Conservation (phyloP, 192 early-diverging fungal species). For the Umbelopsis isabellina region DNA sequence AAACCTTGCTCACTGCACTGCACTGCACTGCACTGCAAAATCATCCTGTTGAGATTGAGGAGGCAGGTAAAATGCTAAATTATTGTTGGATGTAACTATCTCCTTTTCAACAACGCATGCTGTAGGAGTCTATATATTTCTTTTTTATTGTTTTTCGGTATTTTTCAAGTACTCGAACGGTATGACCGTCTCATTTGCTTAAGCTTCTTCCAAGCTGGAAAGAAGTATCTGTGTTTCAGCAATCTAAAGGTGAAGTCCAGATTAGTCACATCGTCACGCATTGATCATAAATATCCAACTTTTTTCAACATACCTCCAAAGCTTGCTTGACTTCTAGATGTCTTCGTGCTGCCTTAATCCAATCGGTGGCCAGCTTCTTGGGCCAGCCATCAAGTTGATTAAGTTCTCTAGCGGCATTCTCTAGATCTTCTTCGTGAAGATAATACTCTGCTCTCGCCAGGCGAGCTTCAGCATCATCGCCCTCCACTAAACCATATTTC, state of each 20-base stretch:
- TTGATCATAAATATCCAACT: neutral
- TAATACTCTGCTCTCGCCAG: constrained; percentile 78
- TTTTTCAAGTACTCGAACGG: neutral
- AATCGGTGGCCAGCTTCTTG: constrained; percentile 82
- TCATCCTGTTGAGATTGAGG: no score
- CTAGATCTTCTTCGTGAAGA: constrained; percentile 78
- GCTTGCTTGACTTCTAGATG: constrained; percentile 89
- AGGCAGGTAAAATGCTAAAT: no score
- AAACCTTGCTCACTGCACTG: no score
- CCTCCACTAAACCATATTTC: constrained; percentile 85
- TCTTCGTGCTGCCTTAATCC: constrained; percentile 76
- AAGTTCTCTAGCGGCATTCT: constrained; percentile 85
- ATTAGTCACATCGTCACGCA: neutral
- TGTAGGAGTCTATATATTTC: neutral
- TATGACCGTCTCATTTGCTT: neutral
- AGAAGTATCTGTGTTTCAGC: constrained; percentile 14
- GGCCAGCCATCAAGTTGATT: constrained; percentile 94
- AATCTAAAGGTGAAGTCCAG: neutral
- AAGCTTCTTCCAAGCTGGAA: constrained; percentile 22
- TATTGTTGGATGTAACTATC: no score
- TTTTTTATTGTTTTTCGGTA: constrained; percentile 4
- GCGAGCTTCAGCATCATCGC: constrained; percentile 84
- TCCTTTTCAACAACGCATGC: no score
- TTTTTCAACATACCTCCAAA: constrained; percentile 60
- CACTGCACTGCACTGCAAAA: no score